Base-by-base conservation (phyloP, 208 protist species). In the Acanthamoeba culbertsoni region DNA sequence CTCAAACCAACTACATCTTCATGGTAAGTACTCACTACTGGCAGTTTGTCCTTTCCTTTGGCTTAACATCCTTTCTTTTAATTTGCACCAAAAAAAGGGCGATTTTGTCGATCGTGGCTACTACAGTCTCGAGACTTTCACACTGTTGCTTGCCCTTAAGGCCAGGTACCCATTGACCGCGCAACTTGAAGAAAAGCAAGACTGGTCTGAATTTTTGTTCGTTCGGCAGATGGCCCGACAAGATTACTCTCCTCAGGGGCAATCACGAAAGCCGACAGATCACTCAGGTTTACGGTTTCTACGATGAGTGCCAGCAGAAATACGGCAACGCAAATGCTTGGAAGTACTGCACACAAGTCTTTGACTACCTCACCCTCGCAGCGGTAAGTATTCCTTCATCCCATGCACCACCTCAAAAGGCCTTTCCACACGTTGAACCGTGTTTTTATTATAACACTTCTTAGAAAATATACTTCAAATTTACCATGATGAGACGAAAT, bases 181-280 rank as follows among this genome's bases (percentile, higher is more conserved):
- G 23, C 55, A 63, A 26, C 23, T 26, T 63, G 23, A 26, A 23
- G 23, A 23, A 26, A 23, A 26, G 23, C 55, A 23, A 26, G 23
- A 23, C 55, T 63, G 23, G 26, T 63, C 26, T 26, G 55, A 63
- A 63, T 26, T 26, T 23, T 63, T 63, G 55, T 63, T 26, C 23
- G n/a, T n/a, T n/a, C 0, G 3, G 20, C 42, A 96, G 96, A 84
- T 99, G 98, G 43, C 98, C 98, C 45, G 94, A 98, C 42, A 93
- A 96, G 68, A 98, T 99, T 51, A 98, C 98, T n/a, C 93, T 99
- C 1, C 89, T 99, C 6, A 94, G 98, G 55, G 98, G 98, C 26
- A 99, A 99, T 92, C 98, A 99, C 96, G 98, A 99, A 93, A 97
- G 93, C 43, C 91, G 98, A 59, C 98, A 99, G 91, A 98, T 99